Evolutionary conservation across 192 early-diverging fungal genomes (phyloP), one percentile per base, ranked within the genome.

Genomic region (Coemansia erecta): DNA sequence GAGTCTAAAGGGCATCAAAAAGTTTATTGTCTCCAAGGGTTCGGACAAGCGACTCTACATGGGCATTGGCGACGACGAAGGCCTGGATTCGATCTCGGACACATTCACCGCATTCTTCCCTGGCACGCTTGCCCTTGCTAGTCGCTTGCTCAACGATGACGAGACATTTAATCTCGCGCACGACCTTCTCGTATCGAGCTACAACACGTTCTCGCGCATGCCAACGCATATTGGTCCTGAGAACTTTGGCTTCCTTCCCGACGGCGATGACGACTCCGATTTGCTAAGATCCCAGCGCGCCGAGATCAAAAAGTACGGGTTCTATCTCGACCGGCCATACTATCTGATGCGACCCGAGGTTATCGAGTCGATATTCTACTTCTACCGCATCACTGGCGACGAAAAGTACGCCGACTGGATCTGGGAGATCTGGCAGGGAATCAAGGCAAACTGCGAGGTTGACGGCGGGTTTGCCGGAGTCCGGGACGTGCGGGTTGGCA

Each of bases 341-440:
- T 80, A 94, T 64, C 74, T 94, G 61, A 81, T 98, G 72, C 81
- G 95, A 54, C 95, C 70, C 77, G 95, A 98, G 66, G 92, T 89
- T 6, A 84, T 98, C 10, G 95, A 98, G 73, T 89, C 86, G 21
- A 76, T 96, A 47, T 94, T 96, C 70, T 83, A 91, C 28, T 75
- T 96, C 46, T 94, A 87, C 69, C 73, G 93, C 19, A 73, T 93
- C 28, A 98, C 95, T n/a, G 92, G 93, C 14, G 85, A 98, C 52
- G 80, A 82, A 49, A 85, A 81, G 58, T 98, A 95, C 70, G 80
- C 77, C 58, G 83, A 87, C 46, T 86, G 85, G 86, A 84, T 85
- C 19, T 92, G 92, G 92, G 75, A 88, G 53, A 94, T 96, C 54
- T 94, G 92, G 75, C 69, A 90, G 73, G 85, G 84, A 6, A 94